Evolutionary conservation across 106 monocot species (phyloP), one percentile per base, ranked within the genome.

Genomic region (Triglochin maritima): DNA sequence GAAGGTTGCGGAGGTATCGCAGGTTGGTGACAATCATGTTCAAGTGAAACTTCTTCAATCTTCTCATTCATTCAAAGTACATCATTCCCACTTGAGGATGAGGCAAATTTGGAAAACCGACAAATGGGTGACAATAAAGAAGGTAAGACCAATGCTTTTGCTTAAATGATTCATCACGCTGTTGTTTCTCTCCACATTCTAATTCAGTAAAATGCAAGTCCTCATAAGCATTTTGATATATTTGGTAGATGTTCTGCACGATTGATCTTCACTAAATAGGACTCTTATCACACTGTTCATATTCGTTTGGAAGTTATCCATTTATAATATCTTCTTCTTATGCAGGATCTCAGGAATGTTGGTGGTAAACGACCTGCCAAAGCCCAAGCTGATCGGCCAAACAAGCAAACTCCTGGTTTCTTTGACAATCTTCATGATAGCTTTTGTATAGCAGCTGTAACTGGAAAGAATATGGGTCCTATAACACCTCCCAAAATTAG

Each of bases 101-200:
- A 62, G 75, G 6, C 71, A 72, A 42, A 15, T 61, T 48, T 87
- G 83, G 87, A 52, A 71, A 66, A 67, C 81, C 57, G 56, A 70
- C 67, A 76, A 67, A 67, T 84, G 87, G 87, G 46, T 84, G 48
- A 52, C 72, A 56, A 67, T 81, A 52, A 46, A 16, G 58, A 83
- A 87, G 87, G 87, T 87, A 61, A 87, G 29, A 46, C 52, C 52
- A 52, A 52, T 52, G 52, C 7, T 52, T 13, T 47, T 64, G 63
- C 46, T 46, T 4, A 5, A 14, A 46, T 46, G 11, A 43, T 61
- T 17, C 43, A 29, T 43, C 42, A 61, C 10, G 9, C 10, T 8
- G 7, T 52, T 52, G 9, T 52, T 52, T 29, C 29, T 52, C 9
- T 52, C 52, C 52, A 52, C 2, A 52, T 41, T 61, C 61, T 17